Evolutionary conservation across 495 filamentous ascomycete genomes (phyloP), one percentile per base, ranked within the genome.

Genomic region (Margaritispora aquatica): DNA sequence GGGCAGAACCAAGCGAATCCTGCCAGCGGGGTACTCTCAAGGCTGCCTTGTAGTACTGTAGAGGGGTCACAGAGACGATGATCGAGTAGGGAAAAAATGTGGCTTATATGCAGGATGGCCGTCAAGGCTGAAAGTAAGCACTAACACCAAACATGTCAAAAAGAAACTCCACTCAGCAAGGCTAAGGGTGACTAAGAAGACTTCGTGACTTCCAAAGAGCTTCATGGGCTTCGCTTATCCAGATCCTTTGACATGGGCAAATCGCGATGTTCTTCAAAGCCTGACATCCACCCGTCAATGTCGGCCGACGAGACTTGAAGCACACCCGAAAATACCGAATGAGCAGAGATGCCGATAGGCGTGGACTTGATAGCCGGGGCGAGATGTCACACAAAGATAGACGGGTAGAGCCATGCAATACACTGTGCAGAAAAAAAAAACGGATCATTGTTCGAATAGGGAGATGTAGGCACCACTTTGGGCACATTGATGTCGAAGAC

Each of bases 91-190:
- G 26, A 54, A 44, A 29, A 24, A 20, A 49, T 53, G 54, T 62
- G 54, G 54, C 49, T 62, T 54, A 56, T 31, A n/a, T 27, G 15
- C 55, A 46, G 27, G 26, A 26, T 46, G 34, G 53, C 48, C 13
- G 24, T 26, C 8, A 56, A 27, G 49, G 54, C 34, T 54, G 49
- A 58, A 54, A 41, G 62, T 64, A 60, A 64, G 62, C 62, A 59
- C 62, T 64, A 64, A 26, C 22, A 27, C 34, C 44, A 0, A 29
- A 38, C 13, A 53, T 38, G 1, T 29, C 27, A 24, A 59, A 63
- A 27, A 55, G 52, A 52, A 47, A 54, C 22, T 26, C 51, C 51
- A 50, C 52, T 26, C 27, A 20, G 57, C 52, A 59, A 57, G 61
- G 56, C 61, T 63, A 57, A 27, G 26, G 2, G 20, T 8, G 8